Evolutionary conservation across 257 asterid genomes (phyloP), one percentile per base, ranked within the genome.

Genomic region (Petunia secreta): DNA sequence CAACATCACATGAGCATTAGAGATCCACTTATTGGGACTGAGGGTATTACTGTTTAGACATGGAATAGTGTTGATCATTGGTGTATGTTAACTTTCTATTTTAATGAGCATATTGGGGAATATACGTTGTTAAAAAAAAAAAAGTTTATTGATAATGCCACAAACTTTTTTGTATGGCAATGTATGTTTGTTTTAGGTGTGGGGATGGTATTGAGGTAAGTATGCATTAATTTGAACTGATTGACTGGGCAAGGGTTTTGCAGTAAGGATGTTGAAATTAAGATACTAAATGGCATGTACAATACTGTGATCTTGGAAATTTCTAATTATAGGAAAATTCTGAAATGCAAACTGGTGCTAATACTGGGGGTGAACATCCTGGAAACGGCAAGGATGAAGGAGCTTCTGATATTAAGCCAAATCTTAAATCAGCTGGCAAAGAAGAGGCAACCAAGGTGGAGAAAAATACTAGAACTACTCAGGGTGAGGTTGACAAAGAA

Each of bases 401-500:
- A 68, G 67, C 83, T 81, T 54, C 85, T 67, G 91, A 87, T 81
- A 48, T 76, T 6, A 81, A 59, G 66, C 79, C 82, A 77, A 80
- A 38, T 63, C 48, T 53, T 15, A 86, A 82, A 16, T 64, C 82
- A 79, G 88, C 86, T 83, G 79, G 74, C 83, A 85, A 82, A 73
- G 90, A 74, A 39, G 88, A 91, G 85, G 79, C 14, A 8, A 80
- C 64, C 3, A 86, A 90, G 85, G 89, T 40, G 63, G 94, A 85
- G 78, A 57, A 86, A 34, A 89, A 83, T 88, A 75, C 81, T 66
- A 82, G 59, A 83, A 87, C 75, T 66, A 79, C 77, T 48, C 82
- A 40, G n/a, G 82, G 54, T 75, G 87, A 25, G 64, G 80, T 85
- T 78, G 89, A 92, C 90, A 95, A 91, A 88, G 92, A 90, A 63